These are phyloP conservation scores for Rhodotorula graminis DNA, from an alignment of 768 basidiomycete genomes.

Conservation along the genomic window DNA sequence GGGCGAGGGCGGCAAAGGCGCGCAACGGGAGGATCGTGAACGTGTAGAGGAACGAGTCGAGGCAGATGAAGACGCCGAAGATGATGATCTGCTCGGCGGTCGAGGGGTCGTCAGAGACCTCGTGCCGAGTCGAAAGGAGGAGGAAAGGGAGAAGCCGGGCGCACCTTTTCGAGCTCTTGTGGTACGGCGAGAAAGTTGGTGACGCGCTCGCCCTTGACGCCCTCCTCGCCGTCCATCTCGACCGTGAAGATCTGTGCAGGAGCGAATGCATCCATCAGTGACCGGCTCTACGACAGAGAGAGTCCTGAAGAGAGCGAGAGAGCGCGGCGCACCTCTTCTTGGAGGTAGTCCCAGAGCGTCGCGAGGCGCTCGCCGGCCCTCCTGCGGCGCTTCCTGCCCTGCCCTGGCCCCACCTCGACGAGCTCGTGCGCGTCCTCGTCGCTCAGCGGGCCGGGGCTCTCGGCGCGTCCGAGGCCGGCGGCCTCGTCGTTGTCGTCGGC, in stretches of 20 bases:
- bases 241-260: constrained; percentile 65
- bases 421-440: not conserved
- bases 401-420: not conserved
- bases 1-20: constrained; percentile 60
- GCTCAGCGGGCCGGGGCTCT: not conserved
- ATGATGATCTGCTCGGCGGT: constrained; percentile 63
- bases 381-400: not conserved
- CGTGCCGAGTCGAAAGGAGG: too few species aligned
- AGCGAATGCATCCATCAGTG: too few species aligned
- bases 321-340: constrained; percentile 60
- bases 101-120: not conserved
- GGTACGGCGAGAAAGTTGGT: constrained; percentile 93
- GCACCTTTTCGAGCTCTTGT: constrained; percentile 86
- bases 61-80: constrained; percentile 86
- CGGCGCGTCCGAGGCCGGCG: not conserved
- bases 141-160: constrained; percentile 21
- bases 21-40: constrained; percentile 97
- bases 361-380: constrained; percentile 46
- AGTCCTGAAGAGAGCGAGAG: not conserved
- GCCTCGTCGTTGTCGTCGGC: too few species aligned
- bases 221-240: constrained; percentile 91
- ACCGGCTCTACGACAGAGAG: too few species aligned
- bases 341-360: constrained; percentile 85
- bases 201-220: constrained; percentile 90
- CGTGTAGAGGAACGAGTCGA: constrained; percentile 95